Conservation (phyloP, 352 stramenopile species). For the Paralagenidium karlingii region DNA sequence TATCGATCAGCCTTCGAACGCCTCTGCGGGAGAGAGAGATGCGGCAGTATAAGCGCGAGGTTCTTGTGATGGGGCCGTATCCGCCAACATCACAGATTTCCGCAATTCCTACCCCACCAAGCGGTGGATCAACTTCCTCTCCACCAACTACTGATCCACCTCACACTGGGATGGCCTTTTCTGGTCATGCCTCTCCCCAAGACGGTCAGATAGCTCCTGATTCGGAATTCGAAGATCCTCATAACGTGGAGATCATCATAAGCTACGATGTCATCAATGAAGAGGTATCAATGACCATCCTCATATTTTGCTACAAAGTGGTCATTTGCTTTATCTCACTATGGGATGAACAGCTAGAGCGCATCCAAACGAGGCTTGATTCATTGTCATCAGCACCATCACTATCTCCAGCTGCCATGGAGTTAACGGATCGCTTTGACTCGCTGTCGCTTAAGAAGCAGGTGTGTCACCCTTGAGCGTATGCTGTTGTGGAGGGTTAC, state of each 20-base stretch:
- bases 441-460: constrained; percentile 67
- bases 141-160: too few species aligned
- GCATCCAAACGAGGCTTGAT: constrained; percentile 48
- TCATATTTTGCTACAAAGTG: too few species aligned
- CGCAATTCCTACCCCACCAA: too few species aligned
- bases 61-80: too few species aligned
- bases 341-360: too few species aligned
- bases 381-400: too few species aligned
- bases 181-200: too few species aligned
- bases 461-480: neutral
- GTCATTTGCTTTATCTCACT: too few species aligned
- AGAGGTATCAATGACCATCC: constrained; percentile 24
- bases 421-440: constrained; percentile 44
- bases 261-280: constrained; percentile 82
- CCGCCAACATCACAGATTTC: too few species aligned
- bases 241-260: constrained; percentile 57
- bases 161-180: too few species aligned
- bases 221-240: constrained; percentile 24
- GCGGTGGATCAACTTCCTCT: too few species aligned
- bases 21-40: constrained; percentile 56
- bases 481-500: neutral
- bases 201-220: too few species aligned
- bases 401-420: constrained; percentile 13
- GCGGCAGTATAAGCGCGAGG: constrained; percentile 20
- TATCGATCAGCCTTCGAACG: constrained; percentile 35